Percentiles rank a stretch among this genome's conserved stretches.
Evolutionary conservation across 2,329 filamentous ascomycete species (phyloP).

Genomic region (Fusarium ramigenum): DNA sequence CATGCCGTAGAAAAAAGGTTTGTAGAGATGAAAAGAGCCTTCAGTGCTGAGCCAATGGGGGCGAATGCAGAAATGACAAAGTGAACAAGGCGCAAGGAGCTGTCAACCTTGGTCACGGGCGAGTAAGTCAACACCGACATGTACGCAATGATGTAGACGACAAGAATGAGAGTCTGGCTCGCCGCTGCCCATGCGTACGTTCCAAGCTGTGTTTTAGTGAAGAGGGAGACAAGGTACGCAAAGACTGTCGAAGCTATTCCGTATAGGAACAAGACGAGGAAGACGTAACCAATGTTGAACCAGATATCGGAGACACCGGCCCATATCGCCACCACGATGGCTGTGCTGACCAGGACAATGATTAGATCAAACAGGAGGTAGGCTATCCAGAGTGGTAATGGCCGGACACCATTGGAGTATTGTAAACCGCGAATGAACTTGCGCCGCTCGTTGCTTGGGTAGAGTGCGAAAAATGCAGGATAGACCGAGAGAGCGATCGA

Average conservation of each 20-base stretch:
- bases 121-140: constrained; percentile 79
- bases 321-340: constrained; percentile 75
- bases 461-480: constrained; percentile 88
- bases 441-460: constrained; percentile 85
- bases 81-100: constrained; percentile 73
- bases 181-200: constrained; percentile 86
- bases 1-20: constrained; percentile 89
- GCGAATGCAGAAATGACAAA: constrained; percentile 79
- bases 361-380: constrained; percentile 84
- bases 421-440: constrained; percentile 84
- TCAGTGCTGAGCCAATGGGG: constrained; percentile 78
- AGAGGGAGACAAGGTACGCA: constrained; percentile 83
- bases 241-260: constrained; percentile 80
- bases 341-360: constrained; percentile 73
- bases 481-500: constrained; percentile 80
- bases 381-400: constrained; percentile 84
- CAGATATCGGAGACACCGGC: constrained; percentile 71
- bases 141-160: constrained; percentile 77
- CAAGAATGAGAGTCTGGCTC: constrained; percentile 76
- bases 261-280: constrained; percentile 82
- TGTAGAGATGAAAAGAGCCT: constrained; percentile 78
- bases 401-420: constrained; percentile 90
- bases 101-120: constrained; percentile 74
- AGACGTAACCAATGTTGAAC: constrained; percentile 84
- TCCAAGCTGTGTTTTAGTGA: constrained; percentile 80